Evolutionary conservation across 225 moss, liverwort and hornwort species (phyloP).

Genomic region (Antitrichia curtipendula): DNA sequence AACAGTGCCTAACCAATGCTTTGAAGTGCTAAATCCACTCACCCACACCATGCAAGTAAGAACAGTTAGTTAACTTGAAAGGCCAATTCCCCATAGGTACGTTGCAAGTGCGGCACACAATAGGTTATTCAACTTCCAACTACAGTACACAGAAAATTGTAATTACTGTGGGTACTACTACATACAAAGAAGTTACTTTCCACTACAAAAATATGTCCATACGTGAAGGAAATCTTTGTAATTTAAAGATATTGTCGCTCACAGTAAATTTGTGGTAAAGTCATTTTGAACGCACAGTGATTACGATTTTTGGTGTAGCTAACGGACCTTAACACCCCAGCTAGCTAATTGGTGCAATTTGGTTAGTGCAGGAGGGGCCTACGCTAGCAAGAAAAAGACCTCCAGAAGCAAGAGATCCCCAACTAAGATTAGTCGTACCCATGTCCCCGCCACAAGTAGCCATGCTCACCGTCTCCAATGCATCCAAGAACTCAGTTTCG

Average conservation of each 20-base stretch:
- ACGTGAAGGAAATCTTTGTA: background rate
- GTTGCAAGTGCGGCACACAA: background rate
- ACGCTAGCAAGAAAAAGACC: background rate
- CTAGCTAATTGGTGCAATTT: background rate
- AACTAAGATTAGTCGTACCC: slow-evolving; percentile 62
- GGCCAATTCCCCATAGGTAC: background rate
- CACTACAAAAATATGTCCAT: background rate
- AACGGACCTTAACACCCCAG: background rate
- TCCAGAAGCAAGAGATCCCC: slow-evolving; percentile 9
- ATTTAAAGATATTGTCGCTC: background rate
- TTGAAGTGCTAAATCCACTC: background rate
- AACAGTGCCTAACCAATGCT: background rate
- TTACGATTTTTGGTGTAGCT: background rate
- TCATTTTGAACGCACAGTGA: background rate
- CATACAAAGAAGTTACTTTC: background rate
- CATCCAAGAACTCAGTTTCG: slow-evolving; percentile 90
- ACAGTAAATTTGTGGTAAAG: background rate
- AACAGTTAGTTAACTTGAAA: background rate
- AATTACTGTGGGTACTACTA: background rate
- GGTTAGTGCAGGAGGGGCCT: background rate
- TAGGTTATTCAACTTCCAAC: background rate
- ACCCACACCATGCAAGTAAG: background rate
- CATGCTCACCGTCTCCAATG: slow-evolving; percentile 98
- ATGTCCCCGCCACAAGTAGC: slow-evolving; percentile 56
- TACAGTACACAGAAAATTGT: background rate